Percentiles rank a stretch among this genome's conserved stretches.
phyloP scores from a whole-genome alignment of 495 filamentous ascomycete genomes.

The Amorphotheca resinae region DNA sequence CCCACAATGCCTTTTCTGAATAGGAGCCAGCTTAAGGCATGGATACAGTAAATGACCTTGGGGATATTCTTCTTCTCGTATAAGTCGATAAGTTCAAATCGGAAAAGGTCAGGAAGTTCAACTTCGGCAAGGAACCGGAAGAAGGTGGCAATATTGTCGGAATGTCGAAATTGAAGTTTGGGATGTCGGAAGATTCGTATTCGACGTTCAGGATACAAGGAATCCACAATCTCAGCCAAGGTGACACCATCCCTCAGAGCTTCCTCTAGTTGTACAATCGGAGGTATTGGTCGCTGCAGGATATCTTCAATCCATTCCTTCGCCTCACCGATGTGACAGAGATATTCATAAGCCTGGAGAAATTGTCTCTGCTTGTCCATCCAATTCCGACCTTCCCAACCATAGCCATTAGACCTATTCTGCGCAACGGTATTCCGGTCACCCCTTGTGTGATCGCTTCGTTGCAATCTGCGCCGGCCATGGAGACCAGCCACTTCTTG shows the following conservation, averaged over 20 bases:
- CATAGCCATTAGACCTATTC: slow-evolving; percentile 33
- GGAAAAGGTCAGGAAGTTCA: slow-evolving; percentile 94
- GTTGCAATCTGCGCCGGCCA: slow-evolving; percentile 71
- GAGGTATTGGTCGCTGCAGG: slow-evolving; percentile 76
- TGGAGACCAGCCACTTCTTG: slow-evolving; percentile 81
- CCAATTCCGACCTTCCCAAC: slow-evolving; percentile 85
- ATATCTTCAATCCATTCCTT: slow-evolving; percentile 99
- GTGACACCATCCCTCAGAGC: slow-evolving; percentile 87
- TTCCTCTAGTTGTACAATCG: slow-evolving; percentile 94
- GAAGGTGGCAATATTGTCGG: slow-evolving; percentile 91
- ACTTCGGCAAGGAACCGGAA: slow-evolving; percentile 87
- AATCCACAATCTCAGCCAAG: slow-evolving; percentile 89
- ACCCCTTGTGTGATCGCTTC: slow-evolving; percentile 45
- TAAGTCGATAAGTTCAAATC: slow-evolving; percentile 93
- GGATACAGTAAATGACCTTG: slow-evolving; percentile 97
- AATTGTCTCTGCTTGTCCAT: slow-evolving; percentile 98
- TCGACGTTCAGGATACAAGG: slow-evolving; percentile 62
- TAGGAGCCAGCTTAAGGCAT: slow-evolving; percentile 90
- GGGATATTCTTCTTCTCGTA: slow-evolving; percentile 99
- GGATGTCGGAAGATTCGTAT: slow-evolving; percentile 74
- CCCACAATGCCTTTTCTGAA: slow-evolving; percentile 88
- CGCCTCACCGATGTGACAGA: slow-evolving; percentile 98
- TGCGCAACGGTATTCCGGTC: slow-evolving; percentile 32
- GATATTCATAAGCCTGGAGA: slow-evolving; percentile 94
- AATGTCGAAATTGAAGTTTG: slow-evolving; percentile 87